Conservation (phyloP, 2,329 filamentous ascomycete genomes). For the Diaporthe batatas region DNA sequence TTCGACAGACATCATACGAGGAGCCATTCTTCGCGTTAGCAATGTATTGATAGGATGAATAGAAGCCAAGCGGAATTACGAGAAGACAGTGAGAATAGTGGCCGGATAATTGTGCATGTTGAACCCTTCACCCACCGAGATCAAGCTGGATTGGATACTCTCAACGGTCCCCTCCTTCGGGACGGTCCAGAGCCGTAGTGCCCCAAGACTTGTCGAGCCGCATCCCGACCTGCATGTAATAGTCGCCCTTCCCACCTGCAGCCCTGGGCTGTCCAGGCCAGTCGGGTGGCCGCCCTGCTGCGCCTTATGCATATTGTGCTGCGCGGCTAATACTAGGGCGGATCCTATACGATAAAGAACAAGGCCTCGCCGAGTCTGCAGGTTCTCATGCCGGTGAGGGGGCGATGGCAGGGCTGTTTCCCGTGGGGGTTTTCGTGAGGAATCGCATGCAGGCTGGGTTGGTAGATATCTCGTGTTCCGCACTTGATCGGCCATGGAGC, state of each 20-base stretch:
- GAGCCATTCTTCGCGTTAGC: neutral
- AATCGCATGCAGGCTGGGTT: neutral
- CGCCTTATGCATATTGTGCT: neutral
- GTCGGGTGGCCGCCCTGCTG: conserved; percentile 12
- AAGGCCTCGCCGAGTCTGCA: conserved; percentile 7
- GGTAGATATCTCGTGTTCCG: neutral
- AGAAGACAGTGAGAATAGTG: neutral
- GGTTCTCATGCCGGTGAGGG: conserved; percentile 17
- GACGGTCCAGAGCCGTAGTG: neutral
- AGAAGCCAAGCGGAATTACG: neutral
- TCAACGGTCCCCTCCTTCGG: conserved; percentile 12
- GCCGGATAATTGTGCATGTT: neutral
- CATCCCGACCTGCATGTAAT: conserved; percentile 30
- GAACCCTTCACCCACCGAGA: neutral
- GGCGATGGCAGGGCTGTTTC: too few relatives aligned
- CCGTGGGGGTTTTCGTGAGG: too few relatives aligned
- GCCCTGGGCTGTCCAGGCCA: conserved; percentile 3
- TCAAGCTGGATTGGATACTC: neutral
- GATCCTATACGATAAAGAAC: conserved; percentile 1
- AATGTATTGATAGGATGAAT: neutral
- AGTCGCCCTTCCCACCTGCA: conserved; percentile 24
- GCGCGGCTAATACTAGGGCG: neutral
- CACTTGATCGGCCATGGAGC: neutral
- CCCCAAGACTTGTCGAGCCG: conserved; percentile 13
- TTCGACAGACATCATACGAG: conserved; percentile 18